These are phyloP conservation scores for Paraleonurus japonicus DNA, from an alignment of 257 asterid species.

Conservation along the genomic window DNA sequence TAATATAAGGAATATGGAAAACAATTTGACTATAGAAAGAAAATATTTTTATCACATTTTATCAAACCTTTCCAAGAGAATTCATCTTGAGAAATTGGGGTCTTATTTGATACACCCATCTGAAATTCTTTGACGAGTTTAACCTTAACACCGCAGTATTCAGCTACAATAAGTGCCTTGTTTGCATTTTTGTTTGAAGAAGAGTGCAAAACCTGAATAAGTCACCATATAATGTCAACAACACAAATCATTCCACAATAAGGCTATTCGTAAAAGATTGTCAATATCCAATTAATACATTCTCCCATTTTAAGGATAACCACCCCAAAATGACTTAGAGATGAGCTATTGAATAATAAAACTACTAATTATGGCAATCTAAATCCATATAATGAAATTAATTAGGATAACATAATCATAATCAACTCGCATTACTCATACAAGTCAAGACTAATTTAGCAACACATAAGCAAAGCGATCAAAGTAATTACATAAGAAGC, in stretches of 20 bases:
- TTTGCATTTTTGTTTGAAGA: conserved; percentile 49
- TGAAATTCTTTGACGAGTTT: conserved; percentile 55
- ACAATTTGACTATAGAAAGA: not conserved
- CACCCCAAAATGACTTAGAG: not conserved
- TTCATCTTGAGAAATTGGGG: conserved; percentile 79
- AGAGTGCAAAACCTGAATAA: conserved; percentile 60
- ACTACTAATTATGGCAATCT: not conserved
- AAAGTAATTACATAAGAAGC: not conserved
- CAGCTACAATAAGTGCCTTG: conserved; percentile 65
- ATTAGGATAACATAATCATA: not conserved
- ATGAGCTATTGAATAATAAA: too few species aligned
- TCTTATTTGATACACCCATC: conserved; percentile 76
- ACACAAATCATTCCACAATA: not conserved
- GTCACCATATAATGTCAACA: conserved; percentile 4
- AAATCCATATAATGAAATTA: not conserved
- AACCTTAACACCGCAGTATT: conserved; percentile 55
- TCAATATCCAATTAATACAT: not conserved
- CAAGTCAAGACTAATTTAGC: not conserved
- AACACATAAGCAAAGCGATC: not conserved
- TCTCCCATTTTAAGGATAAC: not conserved
- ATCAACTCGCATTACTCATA: not conserved
- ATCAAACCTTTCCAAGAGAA: conserved; percentile 77
- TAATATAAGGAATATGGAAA: not conserved
- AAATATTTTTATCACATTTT: not conserved
- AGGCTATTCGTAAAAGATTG: too few species aligned